Evolutionary conservation across 73 alveolate species (phyloP).

Genomic region (Paramecium sexaurelia): DNA sequence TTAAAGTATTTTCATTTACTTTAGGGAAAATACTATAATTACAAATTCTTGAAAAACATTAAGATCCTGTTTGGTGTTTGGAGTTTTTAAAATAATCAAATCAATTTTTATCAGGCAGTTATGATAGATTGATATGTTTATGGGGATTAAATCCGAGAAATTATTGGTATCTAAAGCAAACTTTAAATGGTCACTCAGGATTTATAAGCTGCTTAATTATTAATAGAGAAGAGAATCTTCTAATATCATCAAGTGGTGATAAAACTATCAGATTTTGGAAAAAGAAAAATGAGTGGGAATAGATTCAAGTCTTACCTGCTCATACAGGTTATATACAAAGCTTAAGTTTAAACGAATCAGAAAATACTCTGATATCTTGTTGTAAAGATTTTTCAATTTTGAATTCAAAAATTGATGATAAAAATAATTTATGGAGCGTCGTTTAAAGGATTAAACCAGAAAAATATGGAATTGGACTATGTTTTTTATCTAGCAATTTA

Average conservation of each 20-base stretch:
- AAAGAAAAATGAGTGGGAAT: background rate
- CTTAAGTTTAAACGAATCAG: background rate
- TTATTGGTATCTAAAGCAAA: background rate
- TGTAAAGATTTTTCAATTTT: no score
- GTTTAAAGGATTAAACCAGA: background rate
- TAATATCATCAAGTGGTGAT: background rate
- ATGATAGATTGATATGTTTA: background rate
- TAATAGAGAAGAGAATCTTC: background rate
- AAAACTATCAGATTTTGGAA: background rate
- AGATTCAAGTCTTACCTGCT: no score
- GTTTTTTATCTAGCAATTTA: no score
- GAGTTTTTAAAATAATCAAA: background rate
- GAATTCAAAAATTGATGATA: background rate
- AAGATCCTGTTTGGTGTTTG: background rate
- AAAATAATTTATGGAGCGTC: background rate
- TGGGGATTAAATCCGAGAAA: background rate
- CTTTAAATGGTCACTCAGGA: background rate
- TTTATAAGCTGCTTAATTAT: background rate
- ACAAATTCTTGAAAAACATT: background rate
- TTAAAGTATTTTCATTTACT: no score
- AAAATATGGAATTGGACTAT: background rate
- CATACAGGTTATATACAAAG: background rate
- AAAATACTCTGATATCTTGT: background rate
- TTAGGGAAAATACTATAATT: no score
- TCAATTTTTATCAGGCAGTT: background rate